Conservation (phyloP, 441 rosid genomes). For the Jatropha podagrica region DNA sequence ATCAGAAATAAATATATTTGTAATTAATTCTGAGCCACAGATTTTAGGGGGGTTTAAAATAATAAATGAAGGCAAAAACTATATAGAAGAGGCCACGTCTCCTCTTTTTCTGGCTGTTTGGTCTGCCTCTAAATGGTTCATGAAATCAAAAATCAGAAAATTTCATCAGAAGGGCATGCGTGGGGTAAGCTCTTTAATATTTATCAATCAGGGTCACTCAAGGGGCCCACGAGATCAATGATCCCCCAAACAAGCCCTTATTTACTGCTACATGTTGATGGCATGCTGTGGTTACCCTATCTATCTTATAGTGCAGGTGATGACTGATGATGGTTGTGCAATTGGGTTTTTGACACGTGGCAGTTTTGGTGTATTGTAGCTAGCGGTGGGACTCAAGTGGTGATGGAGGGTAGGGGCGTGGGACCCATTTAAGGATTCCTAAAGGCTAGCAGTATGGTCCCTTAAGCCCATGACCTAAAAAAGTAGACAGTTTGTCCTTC, state of each 20-base stretch:
- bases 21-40: constrained; percentile 12
- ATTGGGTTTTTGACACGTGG: constrained; percentile 20
- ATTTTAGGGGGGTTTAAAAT: background rate
- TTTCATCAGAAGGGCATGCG: constrained; percentile 19
- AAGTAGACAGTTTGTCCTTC: background rate
- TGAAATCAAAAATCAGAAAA: constrained; percentile 22
- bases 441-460: constrained; percentile 2
- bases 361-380: background rate
- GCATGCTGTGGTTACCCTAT: background rate
- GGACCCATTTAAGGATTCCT: constrained; percentile 5
- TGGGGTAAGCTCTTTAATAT: constrained; percentile 16
- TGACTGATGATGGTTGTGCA: constrained; percentile 10
- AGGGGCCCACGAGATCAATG: constrained; percentile 13
- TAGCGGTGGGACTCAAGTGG: background rate
- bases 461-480: constrained; percentile 10
- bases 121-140: constrained; percentile 22
- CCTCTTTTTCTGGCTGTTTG: constrained; percentile 12
- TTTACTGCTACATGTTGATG: background rate
- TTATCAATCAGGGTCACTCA: too few relatives aligned
- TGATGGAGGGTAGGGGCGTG: background rate
- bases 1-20: too few relatives aligned
- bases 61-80: background rate
- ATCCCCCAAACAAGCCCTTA: constrained; percentile 1
- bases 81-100: constrained; percentile 35
- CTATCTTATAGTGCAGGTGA: background rate